phyloP scores from a whole-genome alignment of 2,329 filamentous ascomycete species.

The Exophiala lecanii-corni region DNA sequence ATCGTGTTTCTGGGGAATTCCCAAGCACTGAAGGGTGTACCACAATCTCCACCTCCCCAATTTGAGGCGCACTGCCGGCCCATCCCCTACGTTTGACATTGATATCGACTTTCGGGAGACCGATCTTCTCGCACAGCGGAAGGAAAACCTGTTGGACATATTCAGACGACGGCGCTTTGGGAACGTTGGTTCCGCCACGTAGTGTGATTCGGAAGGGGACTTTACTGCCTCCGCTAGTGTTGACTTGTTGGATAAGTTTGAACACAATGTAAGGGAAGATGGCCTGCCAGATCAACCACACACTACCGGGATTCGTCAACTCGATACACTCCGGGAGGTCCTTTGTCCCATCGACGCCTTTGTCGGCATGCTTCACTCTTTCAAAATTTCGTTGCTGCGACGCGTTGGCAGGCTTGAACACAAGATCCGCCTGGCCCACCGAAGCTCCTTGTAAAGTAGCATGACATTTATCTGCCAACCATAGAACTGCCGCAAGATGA shows the following conservation, averaged over 20 bases:
- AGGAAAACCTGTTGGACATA: constrained; percentile 53
- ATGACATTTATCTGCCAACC: constrained; percentile 47
- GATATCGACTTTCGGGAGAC: constrained; percentile 44
- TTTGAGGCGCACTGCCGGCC: constrained; percentile 40
- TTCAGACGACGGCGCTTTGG: constrained; percentile 44
- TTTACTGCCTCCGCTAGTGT: too few relatives aligned
- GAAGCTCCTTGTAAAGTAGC: constrained; percentile 37
- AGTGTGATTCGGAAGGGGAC: constrained; percentile 40
- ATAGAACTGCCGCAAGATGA: constrained; percentile 52
- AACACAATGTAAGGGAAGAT: constrained; percentile 56
- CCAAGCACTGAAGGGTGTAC: constrained; percentile 44
- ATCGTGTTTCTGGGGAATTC: neutral
- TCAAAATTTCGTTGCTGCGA: neutral
- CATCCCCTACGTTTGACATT: constrained; percentile 50
- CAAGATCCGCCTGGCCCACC: constrained; percentile 34
- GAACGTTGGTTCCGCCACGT: constrained; percentile 56
- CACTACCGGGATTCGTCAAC: constrained; percentile 48
- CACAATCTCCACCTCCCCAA: constrained; percentile 49
- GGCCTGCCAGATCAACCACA: constrained; percentile 55
- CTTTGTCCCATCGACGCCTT: neutral
- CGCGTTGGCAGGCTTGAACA: constrained; percentile 25
- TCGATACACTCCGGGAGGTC: constrained; percentile 32
- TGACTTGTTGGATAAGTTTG: constrained; percentile 20
- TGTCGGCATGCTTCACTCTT: neutral
- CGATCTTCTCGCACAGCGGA: constrained; percentile 49